Conservation (phyloP, 2,329 filamentous ascomycete genomes). For the Fusarium sublunatum region DNA sequence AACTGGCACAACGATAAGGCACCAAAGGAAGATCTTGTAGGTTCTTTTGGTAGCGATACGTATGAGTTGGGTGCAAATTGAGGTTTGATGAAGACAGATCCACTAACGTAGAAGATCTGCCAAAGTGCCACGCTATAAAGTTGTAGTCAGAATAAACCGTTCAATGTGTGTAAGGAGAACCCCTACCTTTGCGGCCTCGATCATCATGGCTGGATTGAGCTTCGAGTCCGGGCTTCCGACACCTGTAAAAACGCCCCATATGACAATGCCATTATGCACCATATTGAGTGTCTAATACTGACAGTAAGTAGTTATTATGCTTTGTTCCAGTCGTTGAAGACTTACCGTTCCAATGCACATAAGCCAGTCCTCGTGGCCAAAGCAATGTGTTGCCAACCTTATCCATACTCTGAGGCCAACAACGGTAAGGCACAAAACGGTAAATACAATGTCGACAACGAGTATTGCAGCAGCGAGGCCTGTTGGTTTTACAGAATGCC, state of each 20-base stretch:
- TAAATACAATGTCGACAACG: not conserved
- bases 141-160: not conserved
- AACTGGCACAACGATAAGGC: not conserved
- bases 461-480: constrained; percentile 17
- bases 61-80: constrained; percentile 18
- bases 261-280: constrained; percentile 16
- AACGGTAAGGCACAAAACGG: not conserved
- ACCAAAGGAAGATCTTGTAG: not conserved
- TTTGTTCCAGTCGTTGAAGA: not conserved
- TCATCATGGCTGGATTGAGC: constrained; percentile 2
- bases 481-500: constrained; percentile 7
- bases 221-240: constrained; percentile 12
- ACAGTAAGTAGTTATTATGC: not conserved
- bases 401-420: constrained; percentile 9
- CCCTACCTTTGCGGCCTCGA: constrained; percentile 14
- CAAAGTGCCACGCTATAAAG: constrained; percentile 3
- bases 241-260: constrained; percentile 6
- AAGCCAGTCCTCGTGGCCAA: constrained; percentile 19
- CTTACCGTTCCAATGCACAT: constrained; percentile 18
- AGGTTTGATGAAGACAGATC: constrained; percentile 16
- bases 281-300: constrained; percentile 7
- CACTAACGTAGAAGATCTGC: constrained; percentile 21
- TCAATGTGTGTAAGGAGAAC: not conserved
- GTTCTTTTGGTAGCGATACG: constrained; percentile 6
- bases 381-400: not conserved